Percentiles rank a stretch among this genome's conserved stretches.
These are phyloP conservation scores for Plasmodium gaboni DNA, from an alignment of 169 alveolate species.

Conservation along the genomic window DNA sequence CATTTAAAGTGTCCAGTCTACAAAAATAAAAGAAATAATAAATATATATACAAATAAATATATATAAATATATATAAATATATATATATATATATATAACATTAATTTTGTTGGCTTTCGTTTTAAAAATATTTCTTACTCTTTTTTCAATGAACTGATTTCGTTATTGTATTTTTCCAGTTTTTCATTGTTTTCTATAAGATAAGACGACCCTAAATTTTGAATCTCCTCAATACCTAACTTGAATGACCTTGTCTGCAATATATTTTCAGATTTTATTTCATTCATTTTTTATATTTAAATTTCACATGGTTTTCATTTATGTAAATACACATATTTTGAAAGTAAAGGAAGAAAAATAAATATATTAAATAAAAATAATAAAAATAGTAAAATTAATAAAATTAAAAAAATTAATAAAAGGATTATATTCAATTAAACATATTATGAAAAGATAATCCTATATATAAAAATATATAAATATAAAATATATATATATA, in stretches of 20 bases:
- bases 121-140: constrained; percentile 21
- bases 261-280: constrained; percentile 9
- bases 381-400: not conserved
- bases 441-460: not conserved
- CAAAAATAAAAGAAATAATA: not conserved
- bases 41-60: not conserved
- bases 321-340: not conserved
- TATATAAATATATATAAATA: not conserved
- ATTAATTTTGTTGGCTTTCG: not conserved
- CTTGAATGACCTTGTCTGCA: constrained; percentile 35
- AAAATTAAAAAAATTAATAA: constrained; percentile 1
- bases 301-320: constrained; percentile 1
- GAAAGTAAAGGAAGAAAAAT: too few species aligned
- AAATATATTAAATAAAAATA: constrained; percentile 3
- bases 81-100: not conserved
- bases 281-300: constrained; percentile 43
- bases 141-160: constrained; percentile 42
- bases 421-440: not conserved
- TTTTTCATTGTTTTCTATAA: constrained; percentile 22
- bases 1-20: constrained; percentile 46
- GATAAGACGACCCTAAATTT: constrained; percentile 44
- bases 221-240: constrained; percentile 61
- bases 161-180: constrained; percentile 51
- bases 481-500: too few species aligned
- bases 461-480: too few species aligned